Conservation (phyloP, 169 alveolate genomes). For the Eimeria tenella region DNA sequence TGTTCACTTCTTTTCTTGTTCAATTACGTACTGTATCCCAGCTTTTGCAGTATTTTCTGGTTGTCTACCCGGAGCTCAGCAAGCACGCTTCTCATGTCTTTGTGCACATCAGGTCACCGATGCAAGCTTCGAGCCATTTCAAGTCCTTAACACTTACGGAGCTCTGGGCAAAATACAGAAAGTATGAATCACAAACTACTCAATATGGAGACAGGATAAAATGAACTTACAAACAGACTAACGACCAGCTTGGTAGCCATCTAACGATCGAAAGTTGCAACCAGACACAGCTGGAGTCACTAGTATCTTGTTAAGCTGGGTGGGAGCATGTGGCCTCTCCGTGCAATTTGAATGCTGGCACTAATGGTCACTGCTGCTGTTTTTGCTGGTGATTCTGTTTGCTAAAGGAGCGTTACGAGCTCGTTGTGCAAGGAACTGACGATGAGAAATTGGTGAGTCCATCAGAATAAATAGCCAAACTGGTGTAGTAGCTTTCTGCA, state of each 20-base stretch:
- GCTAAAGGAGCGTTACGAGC: slow-evolving; percentile 40
- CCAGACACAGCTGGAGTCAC: not conserved
- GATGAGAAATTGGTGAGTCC: not conserved
- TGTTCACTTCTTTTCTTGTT: no score
- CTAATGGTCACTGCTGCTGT: not conserved
- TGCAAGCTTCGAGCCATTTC: slow-evolving; percentile 35
- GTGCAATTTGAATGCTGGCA: not conserved
- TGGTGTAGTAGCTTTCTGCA: not conserved
- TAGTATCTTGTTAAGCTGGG: not conserved
- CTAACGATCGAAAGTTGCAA: no score
- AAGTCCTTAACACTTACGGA: slow-evolving; percentile 76
- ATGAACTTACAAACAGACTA: no score
- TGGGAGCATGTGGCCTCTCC: no score
- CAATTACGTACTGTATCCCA: no score
- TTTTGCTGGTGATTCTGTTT: not conserved
- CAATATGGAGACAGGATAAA: no score
- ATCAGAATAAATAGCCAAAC: no score
- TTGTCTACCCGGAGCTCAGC: no score
- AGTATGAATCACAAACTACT: not conserved
- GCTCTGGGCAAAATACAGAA: slow-evolving; percentile 64
- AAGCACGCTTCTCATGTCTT: no score
- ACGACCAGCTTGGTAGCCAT: no score
- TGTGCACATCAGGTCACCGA: slow-evolving; percentile 20
- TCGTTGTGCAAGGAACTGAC: slow-evolving; percentile 72
- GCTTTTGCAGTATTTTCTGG: no score